Evolutionary conservation across 768 basidiomycete genomes (phyloP), one percentile per base, ranked within the genome.

Genomic region (Leccinum arenicola): DNA sequence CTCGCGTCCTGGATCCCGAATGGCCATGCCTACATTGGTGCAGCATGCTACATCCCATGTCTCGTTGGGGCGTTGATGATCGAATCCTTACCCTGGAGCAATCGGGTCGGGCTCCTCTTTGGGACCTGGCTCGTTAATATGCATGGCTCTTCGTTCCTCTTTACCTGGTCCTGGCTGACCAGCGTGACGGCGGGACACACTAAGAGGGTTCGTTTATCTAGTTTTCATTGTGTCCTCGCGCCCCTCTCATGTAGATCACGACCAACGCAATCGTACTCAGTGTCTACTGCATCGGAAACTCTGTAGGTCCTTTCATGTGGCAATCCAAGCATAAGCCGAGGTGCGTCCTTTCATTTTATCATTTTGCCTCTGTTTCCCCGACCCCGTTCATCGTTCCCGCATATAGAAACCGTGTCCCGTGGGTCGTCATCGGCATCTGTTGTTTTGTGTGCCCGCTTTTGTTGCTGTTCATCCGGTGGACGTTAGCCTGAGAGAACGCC

Each of bases 231-330:
- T 10, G 1, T 14, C 19, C 1, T 48, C 38, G 0, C n/a, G 25
- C 25, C 25, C 25, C 3, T 25, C 29, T 7, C 25, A 27, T 54
- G 23, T 55, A 74, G 64, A 35, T 73, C 10, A 69, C 66, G 38
- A 70, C 73, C 0, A 91, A 91, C 65, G 88, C 90, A 0, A 83
- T 92, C 62, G 81, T 91, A 79, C 77, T 92, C 10, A 81, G 80
- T 45, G 86, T 86, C 1, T 92, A 91, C 66, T 84, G 84, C 64
- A 61, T 85, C 21, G 83, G 83, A 11, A 90, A 91, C 57, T 75
- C 86, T 2, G 82, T 81, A 0, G 84, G 83, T n/a, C 88, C 89
- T 0, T 87, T 89, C 65, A 88, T 91, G 86, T 91, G 89, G 88
- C 82, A 85, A 66, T 75, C 75, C 0, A 75, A 82, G 68, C 90